Conservation (phyloP, 345 rosid species). For the Pistacia integerrima region DNA sequence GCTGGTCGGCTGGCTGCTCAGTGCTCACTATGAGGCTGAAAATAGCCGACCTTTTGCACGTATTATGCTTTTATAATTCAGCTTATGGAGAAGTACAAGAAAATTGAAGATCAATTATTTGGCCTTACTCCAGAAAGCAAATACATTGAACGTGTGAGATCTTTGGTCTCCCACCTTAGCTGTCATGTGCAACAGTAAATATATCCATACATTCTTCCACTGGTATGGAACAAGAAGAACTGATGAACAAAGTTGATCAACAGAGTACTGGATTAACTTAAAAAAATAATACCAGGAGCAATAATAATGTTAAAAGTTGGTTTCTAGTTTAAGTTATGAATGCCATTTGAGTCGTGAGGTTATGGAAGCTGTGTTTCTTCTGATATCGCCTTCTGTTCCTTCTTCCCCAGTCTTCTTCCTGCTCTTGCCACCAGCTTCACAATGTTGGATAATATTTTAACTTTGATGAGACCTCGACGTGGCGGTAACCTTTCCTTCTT, state of each 20-base stretch:
- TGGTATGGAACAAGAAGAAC: too few species aligned
- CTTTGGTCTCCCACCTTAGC: background rate
- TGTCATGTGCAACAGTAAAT: background rate
- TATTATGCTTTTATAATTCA: too few species aligned
- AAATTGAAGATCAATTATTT: background rate
- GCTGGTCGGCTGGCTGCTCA: too few species aligned
- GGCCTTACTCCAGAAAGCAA: background rate
- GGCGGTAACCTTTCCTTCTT: constrained; percentile 30
- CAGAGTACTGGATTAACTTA: too few species aligned
- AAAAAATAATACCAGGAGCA: background rate
- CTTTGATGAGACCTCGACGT: constrained; percentile 39
- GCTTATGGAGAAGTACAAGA: too few species aligned
- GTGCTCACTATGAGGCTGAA: background rate
- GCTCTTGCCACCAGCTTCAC: constrained; percentile 7
- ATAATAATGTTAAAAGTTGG: background rate
- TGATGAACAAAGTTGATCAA: too few species aligned
- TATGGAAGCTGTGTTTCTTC: background rate
- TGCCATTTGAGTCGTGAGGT: background rate
- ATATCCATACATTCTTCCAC: background rate
- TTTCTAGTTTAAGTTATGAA: background rate
- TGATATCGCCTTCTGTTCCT: constrained; percentile 5
- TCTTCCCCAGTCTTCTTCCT: constrained; percentile 13
- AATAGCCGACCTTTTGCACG: background rate
- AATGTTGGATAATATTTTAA: constrained; percentile 20
- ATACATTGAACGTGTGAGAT: background rate